Conservation (phyloP, 768 basidiomycete species). For the Collybiopsis confluens region DNA sequence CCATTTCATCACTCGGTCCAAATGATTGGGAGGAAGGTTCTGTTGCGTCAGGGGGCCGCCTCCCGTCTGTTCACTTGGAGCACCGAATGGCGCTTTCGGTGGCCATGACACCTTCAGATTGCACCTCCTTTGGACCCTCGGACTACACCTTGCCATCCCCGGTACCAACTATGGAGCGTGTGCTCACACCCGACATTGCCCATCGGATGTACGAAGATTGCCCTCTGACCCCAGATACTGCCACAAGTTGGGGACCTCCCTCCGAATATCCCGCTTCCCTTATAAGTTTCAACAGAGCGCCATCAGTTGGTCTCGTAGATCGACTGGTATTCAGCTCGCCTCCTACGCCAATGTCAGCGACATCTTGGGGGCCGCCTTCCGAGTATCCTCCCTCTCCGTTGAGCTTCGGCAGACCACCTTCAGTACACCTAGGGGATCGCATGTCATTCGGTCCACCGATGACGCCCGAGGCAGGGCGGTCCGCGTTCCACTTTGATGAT, state of each 20-base stretch:
- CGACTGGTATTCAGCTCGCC: slow-evolving; percentile 34
- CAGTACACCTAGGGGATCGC: slow-evolving; percentile 37
- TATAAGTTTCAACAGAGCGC: slow-evolving; percentile 15
- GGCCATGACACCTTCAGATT: slow-evolving; percentile 44
- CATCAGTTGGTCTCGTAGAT: slow-evolving; percentile 37
- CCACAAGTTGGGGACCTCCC: slow-evolving; percentile 44
- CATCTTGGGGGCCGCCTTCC: slow-evolving; percentile 42
- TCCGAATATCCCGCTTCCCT: slow-evolving; percentile 27
- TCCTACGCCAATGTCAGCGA: slow-evolving; percentile 39
- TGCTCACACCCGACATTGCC: slow-evolving; percentile 58
- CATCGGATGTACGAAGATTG: slow-evolving; percentile 50
- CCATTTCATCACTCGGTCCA: slow-evolving; percentile 66
- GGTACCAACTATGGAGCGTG: slow-evolving; percentile 27
- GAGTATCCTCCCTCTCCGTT: slow-evolving; percentile 23
- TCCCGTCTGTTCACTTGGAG: slow-evolving; percentile 55
- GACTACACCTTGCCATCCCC: slow-evolving; percentile 41
- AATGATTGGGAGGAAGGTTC: slow-evolving; percentile 37
- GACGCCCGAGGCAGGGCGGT: slow-evolving; percentile 37
- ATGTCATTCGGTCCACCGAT: slow-evolving; percentile 31
- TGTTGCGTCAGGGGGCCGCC: slow-evolving; percentile 27
- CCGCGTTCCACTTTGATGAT: slow-evolving; percentile 22
- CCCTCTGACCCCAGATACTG: slow-evolving; percentile 47
- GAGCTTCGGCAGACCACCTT: slow-evolving; percentile 19
- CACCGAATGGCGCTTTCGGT: slow-evolving; percentile 54
- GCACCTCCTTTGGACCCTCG: slow-evolving; percentile 54